Conservation (phyloP, 352 stramenopile species). For the Phytophthora europaea region DNA sequence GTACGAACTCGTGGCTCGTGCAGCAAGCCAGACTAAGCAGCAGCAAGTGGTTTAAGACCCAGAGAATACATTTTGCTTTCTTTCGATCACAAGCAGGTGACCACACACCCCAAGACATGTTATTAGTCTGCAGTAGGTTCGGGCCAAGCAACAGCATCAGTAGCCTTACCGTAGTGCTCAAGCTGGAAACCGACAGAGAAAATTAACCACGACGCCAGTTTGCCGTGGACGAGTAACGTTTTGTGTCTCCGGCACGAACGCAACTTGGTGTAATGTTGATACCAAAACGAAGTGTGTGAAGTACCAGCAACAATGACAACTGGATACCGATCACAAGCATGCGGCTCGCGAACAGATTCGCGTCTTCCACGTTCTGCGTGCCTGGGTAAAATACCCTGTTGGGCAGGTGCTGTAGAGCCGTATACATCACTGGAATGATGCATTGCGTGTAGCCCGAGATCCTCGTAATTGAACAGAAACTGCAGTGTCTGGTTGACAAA, state of each 20-base stretch:
- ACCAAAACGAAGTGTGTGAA: slow-evolving; percentile 24
- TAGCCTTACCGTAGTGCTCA: slow-evolving; percentile 15
- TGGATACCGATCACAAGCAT: slow-evolving; percentile 25
- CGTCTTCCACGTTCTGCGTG: background rate
- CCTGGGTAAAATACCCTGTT: slow-evolving; percentile 27
- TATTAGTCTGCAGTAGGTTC: background rate
- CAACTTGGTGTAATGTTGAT: slow-evolving; percentile 38
- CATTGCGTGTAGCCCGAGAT: slow-evolving; percentile 24
- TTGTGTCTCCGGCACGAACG: slow-evolving; percentile 51
- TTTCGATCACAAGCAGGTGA: too few species aligned
- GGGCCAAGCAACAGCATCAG: background rate
- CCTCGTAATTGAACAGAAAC: too few species aligned
- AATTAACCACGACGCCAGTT: slow-evolving; percentile 28
- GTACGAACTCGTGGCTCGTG: too few species aligned
- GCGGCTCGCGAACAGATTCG: background rate
- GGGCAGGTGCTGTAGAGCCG: slow-evolving; percentile 13
- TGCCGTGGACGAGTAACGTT: slow-evolving; percentile 37
- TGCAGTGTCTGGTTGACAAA: background rate
- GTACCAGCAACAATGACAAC: slow-evolving; percentile 12
- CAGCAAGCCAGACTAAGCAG: too few species aligned
- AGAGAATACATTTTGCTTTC: too few species aligned
- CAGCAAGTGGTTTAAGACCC: too few species aligned
- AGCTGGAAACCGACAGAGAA: slow-evolving; percentile 13
- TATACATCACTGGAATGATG: slow-evolving; percentile 33
- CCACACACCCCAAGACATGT: background rate